phyloP scores from a whole-genome alignment of 345 rosid species.

The Zanthoxylum bungeanum region DNA sequence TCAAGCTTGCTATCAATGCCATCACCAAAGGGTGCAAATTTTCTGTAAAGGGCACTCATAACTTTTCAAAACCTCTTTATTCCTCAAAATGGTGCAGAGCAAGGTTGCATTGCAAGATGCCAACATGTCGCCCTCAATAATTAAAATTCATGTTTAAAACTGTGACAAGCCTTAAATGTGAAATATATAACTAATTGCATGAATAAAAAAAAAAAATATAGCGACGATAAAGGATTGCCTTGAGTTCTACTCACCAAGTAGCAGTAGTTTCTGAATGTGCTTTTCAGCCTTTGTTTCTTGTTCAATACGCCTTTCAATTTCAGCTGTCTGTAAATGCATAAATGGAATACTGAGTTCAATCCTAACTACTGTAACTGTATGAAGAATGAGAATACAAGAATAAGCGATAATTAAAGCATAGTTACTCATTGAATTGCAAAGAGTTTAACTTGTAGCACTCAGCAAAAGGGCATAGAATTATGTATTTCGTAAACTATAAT shows the following conservation, averaged over 20 bases:
- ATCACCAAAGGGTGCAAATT: neutral
- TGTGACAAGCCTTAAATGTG: too few relatives aligned
- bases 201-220: neutral
- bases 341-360: constrained; percentile 13
- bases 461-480: constrained; percentile 1
- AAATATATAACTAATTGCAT: neutral
- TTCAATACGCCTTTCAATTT: constrained; percentile 92
- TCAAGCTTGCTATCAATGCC: neutral
- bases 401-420: too few relatives aligned
- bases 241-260: constrained; percentile 58
- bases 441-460: neutral
- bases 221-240: neutral
- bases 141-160: neutral
- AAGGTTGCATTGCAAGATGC: constrained; percentile 4
- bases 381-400: too few relatives aligned
- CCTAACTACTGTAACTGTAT: too few relatives aligned
- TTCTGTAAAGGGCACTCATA: neutral
- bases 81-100: neutral
- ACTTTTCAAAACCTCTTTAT: neutral
- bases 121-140: neutral
- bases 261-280: constrained; percentile 88
- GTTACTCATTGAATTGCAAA: neutral
- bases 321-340: constrained; percentile 61
- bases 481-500: constrained; percentile 3
- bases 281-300: constrained; percentile 94